A percentile compares a stretch with the other conserved stretches of the same genome.
Evolutionary conservation across 2,329 filamentous ascomycete species (phyloP).

Genomic region (Penicillium sp.): DNA sequence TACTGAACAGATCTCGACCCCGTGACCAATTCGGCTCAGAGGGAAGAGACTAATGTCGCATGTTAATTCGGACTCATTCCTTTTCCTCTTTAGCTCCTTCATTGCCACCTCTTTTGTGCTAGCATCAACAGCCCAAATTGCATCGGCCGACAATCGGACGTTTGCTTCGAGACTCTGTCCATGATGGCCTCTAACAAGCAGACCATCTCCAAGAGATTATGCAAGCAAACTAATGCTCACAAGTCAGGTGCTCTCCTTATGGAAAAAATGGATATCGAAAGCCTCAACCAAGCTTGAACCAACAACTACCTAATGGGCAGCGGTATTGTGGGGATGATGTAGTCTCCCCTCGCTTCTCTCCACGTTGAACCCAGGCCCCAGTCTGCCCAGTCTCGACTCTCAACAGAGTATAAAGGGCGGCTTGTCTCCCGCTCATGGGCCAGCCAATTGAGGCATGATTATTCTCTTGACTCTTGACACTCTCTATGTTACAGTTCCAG

Average conservation of each 20-base stretch:
- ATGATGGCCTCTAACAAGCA: too few relatives aligned
- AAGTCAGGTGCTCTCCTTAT: not conserved
- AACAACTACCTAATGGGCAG: not conserved
- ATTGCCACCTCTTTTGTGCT: not conserved
- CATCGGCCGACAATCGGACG: not conserved
- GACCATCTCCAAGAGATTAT: too few relatives aligned
- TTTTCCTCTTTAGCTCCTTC: not conserved
- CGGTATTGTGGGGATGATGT: slow-evolving; percentile 18
- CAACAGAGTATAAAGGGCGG: slow-evolving; percentile 7
- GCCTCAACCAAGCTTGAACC: not conserved
- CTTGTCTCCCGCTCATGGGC: not conserved
- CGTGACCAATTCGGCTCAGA: not conserved
- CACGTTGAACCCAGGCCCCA: not conserved
- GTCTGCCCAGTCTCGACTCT: not conserved
- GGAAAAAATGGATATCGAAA: not conserved
- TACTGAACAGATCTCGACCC: not conserved
- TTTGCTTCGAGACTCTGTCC: not conserved
- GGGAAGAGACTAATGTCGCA: not conserved
- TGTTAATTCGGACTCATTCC: not conserved
- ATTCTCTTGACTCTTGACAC: not conserved
- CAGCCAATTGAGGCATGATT: too few relatives aligned
- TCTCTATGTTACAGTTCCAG: not conserved
- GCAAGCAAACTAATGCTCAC: not conserved
- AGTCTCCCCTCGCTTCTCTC: slow-evolving; percentile 11
- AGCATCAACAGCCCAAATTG: not conserved